Evolutionary conservation across 1,284 basidiomycete species (phyloP), one percentile per base, ranked within the genome.

Genomic region (Ceratobasidium sp.): DNA sequence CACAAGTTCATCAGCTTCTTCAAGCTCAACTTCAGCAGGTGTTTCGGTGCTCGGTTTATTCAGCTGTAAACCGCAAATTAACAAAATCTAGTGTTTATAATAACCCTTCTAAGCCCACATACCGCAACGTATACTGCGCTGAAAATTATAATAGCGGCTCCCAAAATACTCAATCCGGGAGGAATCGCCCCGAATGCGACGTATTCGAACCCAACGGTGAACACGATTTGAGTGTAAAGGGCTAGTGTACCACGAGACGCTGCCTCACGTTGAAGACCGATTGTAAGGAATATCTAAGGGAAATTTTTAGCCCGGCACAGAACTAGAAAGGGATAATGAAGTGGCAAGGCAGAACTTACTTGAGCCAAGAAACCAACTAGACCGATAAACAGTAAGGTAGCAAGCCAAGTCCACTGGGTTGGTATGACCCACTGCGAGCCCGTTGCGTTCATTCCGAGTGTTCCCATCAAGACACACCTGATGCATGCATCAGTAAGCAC

Each of bases 181-280:
- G 91, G 90, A 20, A 84, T 82, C 0, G 86, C 86, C 78, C 90
- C 86, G 84, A 93, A 92, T 82, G 92, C 90, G 20, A 91, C 85
- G 6, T 87, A 86, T 82, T 93, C 91, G 20, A 91, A 86, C 13
- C 89, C 84, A 0, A 88, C 86, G 0, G 91, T 90, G 81, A 91
- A 93, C 18, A 93, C 86, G 56, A 93, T 89, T 83, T 91, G 90
- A 10, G 89, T 87, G 81, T 93, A 93, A 0, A 93, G 83, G 0
- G 89, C 91, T 84, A 93, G 87, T 0, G 89, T 86, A 0, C 89
- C 92, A 46, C 92, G 85, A 2, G 90, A 89, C 0, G 90, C 91
- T 0, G 90, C 89, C 82, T 93, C 92, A 13, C 90, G 87, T 82
- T 92, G 91, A 15, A 93, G 85, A 0, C 92, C 92, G 86, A 91